Percentiles rank a stretch among this genome's conserved stretches.
phyloP scores from a whole-genome alignment of 768 basidiomycete genomes.

The Pulveroboletus sp. region DNA sequence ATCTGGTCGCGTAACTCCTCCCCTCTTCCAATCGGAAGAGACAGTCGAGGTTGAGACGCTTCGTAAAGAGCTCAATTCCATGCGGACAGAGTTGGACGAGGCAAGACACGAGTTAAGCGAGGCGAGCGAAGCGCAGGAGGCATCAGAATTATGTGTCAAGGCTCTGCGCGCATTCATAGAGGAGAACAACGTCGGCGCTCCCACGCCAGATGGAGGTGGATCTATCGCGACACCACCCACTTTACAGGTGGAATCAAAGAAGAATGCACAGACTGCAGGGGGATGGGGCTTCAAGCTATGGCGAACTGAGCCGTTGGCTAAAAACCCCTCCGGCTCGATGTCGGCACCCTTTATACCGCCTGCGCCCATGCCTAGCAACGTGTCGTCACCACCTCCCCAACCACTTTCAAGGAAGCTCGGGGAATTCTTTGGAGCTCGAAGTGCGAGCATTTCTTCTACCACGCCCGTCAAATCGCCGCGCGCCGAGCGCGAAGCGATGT shows the following conservation, averaged over 20 bases:
- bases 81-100: conserved; percentile 59
- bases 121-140: conserved; percentile 78
- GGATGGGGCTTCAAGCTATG: conserved; percentile 74
- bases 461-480: conserved; percentile 23
- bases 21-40: conserved; percentile 30
- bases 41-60: conserved; percentile 51
- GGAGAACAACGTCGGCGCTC: conserved; percentile 58
- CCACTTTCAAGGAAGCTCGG: conserved; percentile 65
- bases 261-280: conserved; percentile 26
- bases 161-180: conserved; percentile 81
- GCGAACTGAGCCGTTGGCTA: conserved; percentile 40
- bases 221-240: conserved; percentile 12
- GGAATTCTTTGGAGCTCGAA: conserved; percentile 60
- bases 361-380: conserved; percentile 16
- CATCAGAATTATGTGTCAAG: conserved; percentile 79
- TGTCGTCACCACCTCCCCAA: conserved; percentile 30
- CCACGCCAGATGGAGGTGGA: conserved; percentile 13
- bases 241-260: conserved; percentile 33
- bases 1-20: conserved; percentile 48
- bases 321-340: conserved; percentile 23
- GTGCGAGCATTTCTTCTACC: conserved; percentile 46
- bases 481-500: conserved; percentile 24
- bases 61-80: conserved; percentile 51
- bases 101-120: conserved; percentile 67
- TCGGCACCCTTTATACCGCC: conserved; percentile 24